Base-by-base conservation (phyloP, 2,329 filamentous ascomycete genomes). In the Penicillium sp. region DNA sequence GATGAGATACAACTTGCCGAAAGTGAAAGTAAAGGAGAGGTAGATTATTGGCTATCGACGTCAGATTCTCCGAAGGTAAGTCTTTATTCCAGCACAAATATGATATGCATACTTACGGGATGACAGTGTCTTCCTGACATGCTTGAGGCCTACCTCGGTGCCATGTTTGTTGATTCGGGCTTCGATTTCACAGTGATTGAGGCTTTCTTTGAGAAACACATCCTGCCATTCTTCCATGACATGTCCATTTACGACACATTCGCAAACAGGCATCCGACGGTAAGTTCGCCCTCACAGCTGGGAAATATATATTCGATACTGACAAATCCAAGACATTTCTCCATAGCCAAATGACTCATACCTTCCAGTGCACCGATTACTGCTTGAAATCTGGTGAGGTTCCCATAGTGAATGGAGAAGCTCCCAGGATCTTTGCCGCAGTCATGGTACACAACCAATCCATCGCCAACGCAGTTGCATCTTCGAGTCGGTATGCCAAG, bases 191-290 rank as follows among this genome's bases (percentile, higher is more conserved):
- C 71, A 11, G 79, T 85, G 16, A 88, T 97, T 1, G 84, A 88
- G 58, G 68, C 69, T 0, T 97, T 99, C 74, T 97, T 96, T 72
- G 74, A 84, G n/a, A 69, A 65, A 13, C 85, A 92, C 59, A 82
- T 97, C 51, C 80, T 81, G 53, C 86, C 85, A 2, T 96, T 86
- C 74, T 97, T 97, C 69, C 78, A 82, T 47, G 88, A 97, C 71
- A 96, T 97, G 86, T 77, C 80, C 3, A 81, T 94, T 36, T 97
- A 96, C 71, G 91, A 97, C 70, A 84, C 84, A 0, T 97, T 90
- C 70, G 91, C 91, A 1, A 90, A 88, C 64, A 89, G 89, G 32
- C 92, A 97, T 62, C 93, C 93, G 0, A 87, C 89, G 4, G 77
- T 78, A 71, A 73, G 65, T 34, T 32, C 13, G 13, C 14, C 23